A percentile compares a stretch with the other conserved stretches of the same genome.
phyloP scores from a whole-genome alignment of 1,139 yeast genomes.

The Meyerozyma carpophila region DNA sequence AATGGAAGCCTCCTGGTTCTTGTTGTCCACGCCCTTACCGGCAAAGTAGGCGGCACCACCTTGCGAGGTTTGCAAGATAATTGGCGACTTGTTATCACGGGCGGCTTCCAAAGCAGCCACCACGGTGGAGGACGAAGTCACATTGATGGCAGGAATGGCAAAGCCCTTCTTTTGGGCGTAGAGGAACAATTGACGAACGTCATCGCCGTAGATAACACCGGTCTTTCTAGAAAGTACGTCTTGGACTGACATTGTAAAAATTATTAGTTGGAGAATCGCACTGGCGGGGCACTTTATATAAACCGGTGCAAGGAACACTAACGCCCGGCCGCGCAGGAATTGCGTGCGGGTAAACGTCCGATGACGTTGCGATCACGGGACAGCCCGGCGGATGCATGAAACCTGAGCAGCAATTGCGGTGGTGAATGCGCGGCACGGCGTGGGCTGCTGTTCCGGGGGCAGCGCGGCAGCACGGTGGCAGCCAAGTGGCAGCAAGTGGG shows the following conservation, averaged over 20 bases:
- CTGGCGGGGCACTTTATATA: not conserved
- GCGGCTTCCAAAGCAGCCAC: conserved; percentile 98
- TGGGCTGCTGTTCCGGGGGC: too few species aligned
- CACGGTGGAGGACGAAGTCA: conserved; percentile 95
- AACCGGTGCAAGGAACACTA: not conserved
- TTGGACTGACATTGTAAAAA: conserved; percentile 31
- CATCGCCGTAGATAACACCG: conserved; percentile 99
- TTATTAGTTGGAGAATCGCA: too few species aligned
- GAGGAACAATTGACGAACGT: conserved; percentile 85
- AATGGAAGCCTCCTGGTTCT: conserved; percentile 89
- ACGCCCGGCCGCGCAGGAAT: not conserved
- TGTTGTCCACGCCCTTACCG: conserved; percentile 96
- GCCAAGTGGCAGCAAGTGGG: too few species aligned
- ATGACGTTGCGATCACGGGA: not conserved
- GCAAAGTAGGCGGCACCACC: conserved; percentile 99
- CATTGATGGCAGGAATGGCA: conserved; percentile 98
- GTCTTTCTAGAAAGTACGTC: conserved; percentile 82
- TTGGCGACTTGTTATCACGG: conserved; percentile 92
- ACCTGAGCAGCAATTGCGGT: too few species aligned
- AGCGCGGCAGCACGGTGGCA: too few species aligned
- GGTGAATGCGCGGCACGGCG: too few species aligned
- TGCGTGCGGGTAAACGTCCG: not conserved
- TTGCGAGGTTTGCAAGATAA: conserved; percentile 93
- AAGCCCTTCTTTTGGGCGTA: conserved; percentile 91
- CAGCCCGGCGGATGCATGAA: too few species aligned